Base-by-base conservation (phyloP, 176 grass and related monocot genomes). In the Bromus sterilis region DNA sequence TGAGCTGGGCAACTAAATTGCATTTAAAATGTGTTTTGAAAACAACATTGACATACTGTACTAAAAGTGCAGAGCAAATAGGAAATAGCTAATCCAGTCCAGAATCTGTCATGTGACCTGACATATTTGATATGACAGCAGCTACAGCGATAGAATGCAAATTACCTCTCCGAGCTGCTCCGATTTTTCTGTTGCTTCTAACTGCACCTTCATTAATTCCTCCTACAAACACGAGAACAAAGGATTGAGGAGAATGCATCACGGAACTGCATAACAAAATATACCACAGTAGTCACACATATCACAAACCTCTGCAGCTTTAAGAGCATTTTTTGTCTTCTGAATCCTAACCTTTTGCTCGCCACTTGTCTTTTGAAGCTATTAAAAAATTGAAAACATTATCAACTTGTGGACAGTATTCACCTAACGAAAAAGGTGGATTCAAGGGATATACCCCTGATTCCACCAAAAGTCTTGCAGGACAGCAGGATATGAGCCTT, bases 301-400 rank as follows among this genome's bases (percentile, higher is more conserved):
- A 66, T 73, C 61, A 89, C 82, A 93, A 71, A 99, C 93, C 96
- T 99, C 91, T 49, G 93, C 93, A 78, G 78, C 67, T 89, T 91
- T 84, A 91, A 93, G 96, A 80, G 91, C 93, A 49, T 40, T 80
- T 76, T 95, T 85, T n/a, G 87, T 95, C 89, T 99, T 99, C 73
- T 88, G 86, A 36, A 99, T 91, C 82, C 90, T 95, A 74, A 40
- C 80, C 58, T 88, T 95, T 84, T 95, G 96, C 29, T 91, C 82
- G 53, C 88, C 80, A 10, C 85, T 95, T 40, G 82, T 95, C 78
- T 88, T 99, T 76, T 95, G 82, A 35, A 99, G 86, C 96, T 99
- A 95, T 48, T 30, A 90, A 77, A 49, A 56, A 91, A 24, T 24
- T 23, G 82, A 77, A 41, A 56, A 75, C 10, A 88, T 29, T 29